Evolutionary conservation across 2,329 filamentous ascomycete genomes (phyloP), one percentile per base, ranked within the genome.

Genomic region (Talaromyces sp.): DNA sequence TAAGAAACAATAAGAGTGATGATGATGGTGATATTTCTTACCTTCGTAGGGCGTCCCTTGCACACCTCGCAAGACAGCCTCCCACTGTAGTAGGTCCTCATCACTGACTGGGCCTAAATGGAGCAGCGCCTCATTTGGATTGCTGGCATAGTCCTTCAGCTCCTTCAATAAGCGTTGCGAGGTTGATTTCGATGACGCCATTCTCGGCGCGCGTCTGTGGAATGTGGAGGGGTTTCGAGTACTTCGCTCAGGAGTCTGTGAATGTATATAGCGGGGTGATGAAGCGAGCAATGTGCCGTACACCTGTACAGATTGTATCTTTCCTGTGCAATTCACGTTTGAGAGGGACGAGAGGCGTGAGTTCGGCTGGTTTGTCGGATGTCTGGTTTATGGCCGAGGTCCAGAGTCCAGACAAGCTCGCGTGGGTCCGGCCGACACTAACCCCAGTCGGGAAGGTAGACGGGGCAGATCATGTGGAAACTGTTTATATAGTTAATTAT

Each of bases 151-250:
- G 42, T 82, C 79, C 68, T 84, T 81, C n/a, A 88, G 77, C 73
- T 88, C 86, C 67, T 82, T 83, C 69, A 86, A 78, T 61, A 88
- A 80, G 31, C 86, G 82, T 71, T 87, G 86, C n/a, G 81, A 80
- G 16, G 83, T 78, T 50, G 64, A 60, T 40, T 59, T 63, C 52
- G 72, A 60, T 56, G 68, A 65, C 28, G 72, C 66, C 68, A 72
- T 72, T 27, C 30, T 56, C 30, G 23, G 31, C 4, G 28, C 52
- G 27, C 54, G 33, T 36, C 30, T 30, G 40, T 55, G 60, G 52
- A 59, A 34, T 33, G 23, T 36, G 51, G 61, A 47, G 57, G 53
- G 59, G 10, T 33, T 3, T 12, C 12, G n/a, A 27, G 10, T 47
- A 8, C 18, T 27, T 10, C 14, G 16, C 23, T 18, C 8, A 12